Percentiles rank a stretch among this genome's conserved stretches.
Evolutionary conservation across 345 rosid genomes (phyloP).

Genomic region (Lepidium sativum): DNA sequence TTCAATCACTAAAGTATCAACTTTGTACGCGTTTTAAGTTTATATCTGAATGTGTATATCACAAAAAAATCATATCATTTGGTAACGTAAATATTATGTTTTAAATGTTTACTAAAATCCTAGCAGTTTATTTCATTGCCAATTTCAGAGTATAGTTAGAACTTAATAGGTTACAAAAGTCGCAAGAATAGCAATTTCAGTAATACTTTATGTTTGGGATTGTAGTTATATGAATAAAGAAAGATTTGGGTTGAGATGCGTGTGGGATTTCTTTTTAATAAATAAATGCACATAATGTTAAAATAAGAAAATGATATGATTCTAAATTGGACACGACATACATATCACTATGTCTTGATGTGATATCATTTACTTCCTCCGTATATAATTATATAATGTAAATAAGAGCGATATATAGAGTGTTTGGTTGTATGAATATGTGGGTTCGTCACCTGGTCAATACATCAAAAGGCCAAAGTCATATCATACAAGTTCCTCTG

Average conservation of each 20-base stretch:
- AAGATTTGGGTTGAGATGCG: conserved; percentile 28
- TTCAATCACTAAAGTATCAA: not conserved
- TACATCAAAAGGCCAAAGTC: conserved; percentile 23
- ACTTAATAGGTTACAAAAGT: conserved; percentile 1
- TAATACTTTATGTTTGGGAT: conserved; percentile 14
- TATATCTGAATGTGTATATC: no score
- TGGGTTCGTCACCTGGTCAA: conserved; percentile 28
- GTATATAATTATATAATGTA: not conserved
- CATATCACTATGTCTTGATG: conserved; percentile 25
- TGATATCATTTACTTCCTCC: conserved; percentile 16
- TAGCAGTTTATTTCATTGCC: not conserved
- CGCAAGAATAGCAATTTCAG: not conserved
- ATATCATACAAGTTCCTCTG: conserved; percentile 13
- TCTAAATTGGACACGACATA: conserved; percentile 32
- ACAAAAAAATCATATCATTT: no score
- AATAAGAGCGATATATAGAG: not conserved
- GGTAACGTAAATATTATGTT: no score
- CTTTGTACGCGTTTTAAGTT: not conserved
- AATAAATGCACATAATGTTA: not conserved
- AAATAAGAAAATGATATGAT: conserved; percentile 27
- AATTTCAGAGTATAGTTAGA: not conserved
- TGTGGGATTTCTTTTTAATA: conserved; percentile 23
- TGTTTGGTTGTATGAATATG: conserved; percentile 22
- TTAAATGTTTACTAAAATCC: not conserved
- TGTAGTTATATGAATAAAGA: conserved; percentile 24